phyloP scores from a whole-genome alignment of 2,329 filamentous ascomycete species.

The Aspergillus sergii region DNA sequence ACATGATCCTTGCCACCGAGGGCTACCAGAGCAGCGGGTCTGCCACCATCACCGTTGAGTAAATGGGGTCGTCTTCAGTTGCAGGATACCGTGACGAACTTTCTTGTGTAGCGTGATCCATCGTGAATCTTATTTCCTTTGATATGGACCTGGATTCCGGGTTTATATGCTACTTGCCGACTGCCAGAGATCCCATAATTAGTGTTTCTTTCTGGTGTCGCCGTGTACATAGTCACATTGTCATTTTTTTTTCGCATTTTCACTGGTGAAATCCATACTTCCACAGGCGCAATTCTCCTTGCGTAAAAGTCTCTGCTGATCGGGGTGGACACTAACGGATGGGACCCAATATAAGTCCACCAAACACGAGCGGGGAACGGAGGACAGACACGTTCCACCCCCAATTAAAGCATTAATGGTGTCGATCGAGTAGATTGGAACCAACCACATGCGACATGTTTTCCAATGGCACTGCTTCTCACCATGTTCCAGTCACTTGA shows the following conservation, averaged over 20 bases:
- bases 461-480: no score
- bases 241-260: background rate
- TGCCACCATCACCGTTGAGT: slow-evolving; percentile 37
- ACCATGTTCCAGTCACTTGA: no score
- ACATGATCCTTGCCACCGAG: slow-evolving; percentile 47
- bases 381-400: background rate
- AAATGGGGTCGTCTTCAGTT: background rate
- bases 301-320: no score
- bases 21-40: slow-evolving; percentile 46
- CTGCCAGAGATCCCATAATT: background rate
- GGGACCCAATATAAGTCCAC: background rate
- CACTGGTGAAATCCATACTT: background rate
- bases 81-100: background rate
- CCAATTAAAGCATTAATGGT: background rate
- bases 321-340: background rate
- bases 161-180: background rate
- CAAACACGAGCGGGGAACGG: background rate
- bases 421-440: background rate
- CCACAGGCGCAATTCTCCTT: no score
- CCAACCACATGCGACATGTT: background rate
- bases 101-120: background rate
- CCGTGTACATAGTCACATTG: background rate
- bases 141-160: background rate
- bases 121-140: background rate
- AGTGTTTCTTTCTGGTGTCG: background rate